Percentiles rank a stretch among this genome's conserved stretches.
Evolutionary conservation across 148 eudicot species (phyloP).

Genomic region (Chenopodium album): DNA sequence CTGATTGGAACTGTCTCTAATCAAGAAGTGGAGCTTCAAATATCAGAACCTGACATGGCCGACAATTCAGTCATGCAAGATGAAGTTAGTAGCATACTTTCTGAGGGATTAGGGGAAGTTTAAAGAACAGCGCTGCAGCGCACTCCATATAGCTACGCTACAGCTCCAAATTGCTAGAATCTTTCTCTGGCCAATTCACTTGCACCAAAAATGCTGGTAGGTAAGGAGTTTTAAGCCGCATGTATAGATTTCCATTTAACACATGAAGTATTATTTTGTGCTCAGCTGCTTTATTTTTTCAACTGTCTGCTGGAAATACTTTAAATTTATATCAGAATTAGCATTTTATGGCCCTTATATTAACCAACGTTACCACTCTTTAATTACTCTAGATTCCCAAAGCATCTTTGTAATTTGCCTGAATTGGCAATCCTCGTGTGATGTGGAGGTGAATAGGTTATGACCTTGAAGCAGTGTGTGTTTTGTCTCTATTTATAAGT

Average conservation of each 20-base stretch:
- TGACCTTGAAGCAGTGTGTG: neutral
- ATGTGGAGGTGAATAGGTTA: neutral
- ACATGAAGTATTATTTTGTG: neutral
- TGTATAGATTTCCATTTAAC: neutral
- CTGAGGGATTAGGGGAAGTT: conserved; percentile 27
- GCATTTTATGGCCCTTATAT: too few species aligned
- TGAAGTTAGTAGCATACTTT: conserved; percentile 33
- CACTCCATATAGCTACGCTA: neutral
- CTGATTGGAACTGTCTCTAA: conserved; percentile 19
- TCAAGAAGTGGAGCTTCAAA: conserved; percentile 6
- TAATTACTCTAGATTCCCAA: neutral
- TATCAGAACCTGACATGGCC: neutral
- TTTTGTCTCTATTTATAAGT: neutral
- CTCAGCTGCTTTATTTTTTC: neutral
- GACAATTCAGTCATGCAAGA: conserved; percentile 10
- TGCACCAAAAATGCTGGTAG: neutral
- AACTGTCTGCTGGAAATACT: neutral
- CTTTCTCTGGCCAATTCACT: neutral
- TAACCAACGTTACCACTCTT: neutral
- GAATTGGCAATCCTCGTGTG: neutral
- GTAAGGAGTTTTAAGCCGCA: neutral
- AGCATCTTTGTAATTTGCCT: neutral
- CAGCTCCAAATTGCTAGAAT: neutral
- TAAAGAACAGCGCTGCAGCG: neutral
- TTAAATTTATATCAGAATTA: neutral